Conservation (phyloP, 202 grass and related monocot species). For the Cymbopogon flexuosus region DNA sequence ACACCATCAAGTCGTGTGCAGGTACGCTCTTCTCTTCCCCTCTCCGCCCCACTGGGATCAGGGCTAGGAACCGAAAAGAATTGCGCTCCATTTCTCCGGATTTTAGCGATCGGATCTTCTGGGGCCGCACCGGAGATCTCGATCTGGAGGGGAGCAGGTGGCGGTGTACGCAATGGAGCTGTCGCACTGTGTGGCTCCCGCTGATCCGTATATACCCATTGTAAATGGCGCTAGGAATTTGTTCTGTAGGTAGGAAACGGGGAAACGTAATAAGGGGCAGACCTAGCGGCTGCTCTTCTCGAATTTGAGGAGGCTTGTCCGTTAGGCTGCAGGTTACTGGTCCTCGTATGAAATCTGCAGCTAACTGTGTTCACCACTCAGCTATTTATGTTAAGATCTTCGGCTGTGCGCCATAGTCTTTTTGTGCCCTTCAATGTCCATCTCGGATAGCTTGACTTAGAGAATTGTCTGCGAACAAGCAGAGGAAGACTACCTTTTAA, state of each 20-base stretch:
- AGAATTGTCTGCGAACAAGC: not conserved
- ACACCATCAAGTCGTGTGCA: conserved; percentile 71
- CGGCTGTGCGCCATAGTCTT: too few species aligned
- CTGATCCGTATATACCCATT: not conserved
- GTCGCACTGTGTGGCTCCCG: not conserved
- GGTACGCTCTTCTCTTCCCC: conserved; percentile 24
- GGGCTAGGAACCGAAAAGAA: not conserved
- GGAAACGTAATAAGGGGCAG: not conserved
- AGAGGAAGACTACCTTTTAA: too few species aligned
- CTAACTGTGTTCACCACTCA: too few species aligned
- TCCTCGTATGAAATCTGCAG: too few species aligned
- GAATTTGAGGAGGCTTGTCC: not conserved
- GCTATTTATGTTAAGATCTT: too few species aligned
- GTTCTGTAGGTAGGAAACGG: not conserved
- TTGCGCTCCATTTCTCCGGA: not conserved
- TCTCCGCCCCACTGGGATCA: not conserved
- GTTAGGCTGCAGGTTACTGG: too few species aligned
- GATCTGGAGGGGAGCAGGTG: not conserved
- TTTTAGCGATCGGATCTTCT: not conserved
- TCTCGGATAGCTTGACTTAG: too few species aligned
- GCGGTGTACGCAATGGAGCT: not conserved
- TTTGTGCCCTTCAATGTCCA: too few species aligned
- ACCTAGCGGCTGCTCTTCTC: not conserved
- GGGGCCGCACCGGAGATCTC: not conserved
- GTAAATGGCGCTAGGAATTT: too few species aligned